Evolutionary conservation across 345 rosid genomes (phyloP).

Genomic region (Zanthoxylum bungeanum): DNA sequence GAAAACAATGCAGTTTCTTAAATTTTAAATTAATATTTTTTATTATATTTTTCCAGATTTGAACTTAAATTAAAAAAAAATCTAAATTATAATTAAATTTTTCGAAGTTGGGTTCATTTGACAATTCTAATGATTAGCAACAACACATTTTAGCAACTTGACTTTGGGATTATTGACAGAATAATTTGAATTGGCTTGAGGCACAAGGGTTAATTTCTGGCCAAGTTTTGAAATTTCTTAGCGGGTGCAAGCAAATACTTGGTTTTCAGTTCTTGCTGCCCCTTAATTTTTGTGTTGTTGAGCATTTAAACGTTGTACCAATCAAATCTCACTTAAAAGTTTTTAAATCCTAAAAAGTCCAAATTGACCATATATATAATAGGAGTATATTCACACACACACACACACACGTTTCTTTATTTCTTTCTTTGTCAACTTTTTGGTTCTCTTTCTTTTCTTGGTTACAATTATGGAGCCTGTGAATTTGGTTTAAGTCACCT

Average conservation of each 20-base stretch:
- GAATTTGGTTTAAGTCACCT: constrained; percentile 30
- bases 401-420: neutral
- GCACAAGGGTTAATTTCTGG: neutral
- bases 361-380: neutral
- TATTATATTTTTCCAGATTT: too few relatives aligned
- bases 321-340: neutral
- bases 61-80: too few relatives aligned
- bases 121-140: too few relatives aligned
- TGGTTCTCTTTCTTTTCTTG: neutral
- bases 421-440: neutral
- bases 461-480: neutral
- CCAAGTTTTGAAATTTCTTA: neutral
- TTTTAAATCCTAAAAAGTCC: neutral
- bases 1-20: too few relatives aligned
- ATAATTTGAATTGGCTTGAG: neutral
- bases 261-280: neutral
- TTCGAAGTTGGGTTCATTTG: too few relatives aligned
- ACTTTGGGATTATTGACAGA: neutral
- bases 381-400: neutral
- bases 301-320: neutral
- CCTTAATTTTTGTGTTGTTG: neutral
- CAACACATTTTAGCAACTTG: neutral
- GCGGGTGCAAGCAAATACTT: neutral
- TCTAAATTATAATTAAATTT: too few relatives aligned
- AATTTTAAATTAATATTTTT: too few relatives aligned